phyloP scores from a whole-genome alignment of 2,329 filamentous ascomycete genomes.

The Monilinia polystroma region DNA sequence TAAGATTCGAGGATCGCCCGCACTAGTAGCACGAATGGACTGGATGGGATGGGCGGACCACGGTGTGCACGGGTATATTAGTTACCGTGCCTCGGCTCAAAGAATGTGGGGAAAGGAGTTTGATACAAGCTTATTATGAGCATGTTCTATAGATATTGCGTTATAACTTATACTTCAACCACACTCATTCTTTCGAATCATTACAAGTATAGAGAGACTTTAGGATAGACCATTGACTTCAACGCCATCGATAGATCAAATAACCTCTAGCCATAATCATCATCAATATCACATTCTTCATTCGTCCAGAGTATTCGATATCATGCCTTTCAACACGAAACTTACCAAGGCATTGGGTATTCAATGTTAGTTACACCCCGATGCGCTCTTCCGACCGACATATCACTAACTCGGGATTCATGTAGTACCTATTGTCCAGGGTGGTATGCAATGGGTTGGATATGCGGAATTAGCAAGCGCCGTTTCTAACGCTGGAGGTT shows the following conservation, averaged over 20 bases:
- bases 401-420: constrained; percentile 2
- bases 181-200: constrained; percentile 11
- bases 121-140: not conserved
- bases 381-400: not conserved
- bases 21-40: not conserved
- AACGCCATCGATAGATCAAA: not conserved
- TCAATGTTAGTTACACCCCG: constrained; percentile 33
- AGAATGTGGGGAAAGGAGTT: constrained; percentile 22
- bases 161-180: not conserved
- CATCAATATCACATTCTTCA: not conserved
- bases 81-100: constrained; percentile 22
- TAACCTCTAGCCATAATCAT: not conserved
- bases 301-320: constrained; percentile 20
- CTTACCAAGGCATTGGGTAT: constrained; percentile 46
- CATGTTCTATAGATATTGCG: not conserved
- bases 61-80: not conserved
- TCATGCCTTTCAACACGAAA: constrained; percentile 44
- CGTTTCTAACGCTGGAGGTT: constrained; percentile 77
- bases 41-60: not conserved
- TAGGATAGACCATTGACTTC: constrained; percentile 26
- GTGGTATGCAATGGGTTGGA: constrained; percentile 84
- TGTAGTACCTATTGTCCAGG: constrained; percentile 76
- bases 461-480: constrained; percentile 76
- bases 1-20: too few species aligned
- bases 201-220: constrained; percentile 13